Percentiles rank a stretch among this genome's conserved stretches.
Evolutionary conservation across 1,139 yeast species (phyloP).

Genomic region (Yamadazyma diospyri): DNA sequence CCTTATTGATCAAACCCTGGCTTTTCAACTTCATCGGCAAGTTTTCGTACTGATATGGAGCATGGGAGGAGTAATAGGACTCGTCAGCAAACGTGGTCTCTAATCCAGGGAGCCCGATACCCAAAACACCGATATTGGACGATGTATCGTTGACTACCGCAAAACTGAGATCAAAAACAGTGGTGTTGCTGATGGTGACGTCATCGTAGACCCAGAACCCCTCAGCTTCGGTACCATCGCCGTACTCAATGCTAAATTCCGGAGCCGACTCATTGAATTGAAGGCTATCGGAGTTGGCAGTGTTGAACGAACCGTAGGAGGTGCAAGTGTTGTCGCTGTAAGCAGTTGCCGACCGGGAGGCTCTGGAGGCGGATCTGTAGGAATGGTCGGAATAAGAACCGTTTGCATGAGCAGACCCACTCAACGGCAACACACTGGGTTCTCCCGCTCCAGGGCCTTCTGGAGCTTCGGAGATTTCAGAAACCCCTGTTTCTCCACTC

Average conservation of each 20-base stretch:
- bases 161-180: conserved; percentile 41
- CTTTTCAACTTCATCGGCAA: conserved; percentile 23
- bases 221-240: conserved; percentile 1
- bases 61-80: conserved; percentile 28
- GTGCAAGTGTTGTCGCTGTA: not conserved
- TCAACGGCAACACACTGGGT: too few species aligned
- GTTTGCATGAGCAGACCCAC: not conserved
- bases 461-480: not conserved
- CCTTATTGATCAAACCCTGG: conserved; percentile 22
- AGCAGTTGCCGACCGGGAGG: not conserved
- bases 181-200: conserved; percentile 41
- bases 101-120: conserved; percentile 49
- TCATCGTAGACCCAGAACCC: conserved; percentile 38
- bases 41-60: conserved; percentile 17
- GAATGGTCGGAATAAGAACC: not conserved
- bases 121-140: conserved; percentile 46
- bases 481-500: conserved; percentile 1
- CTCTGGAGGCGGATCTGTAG: not conserved
- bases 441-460: not conserved
- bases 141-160: conserved; percentile 47
- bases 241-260: conserved; percentile 36
- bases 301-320: conserved; percentile 1
- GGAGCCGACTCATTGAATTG: conserved; percentile 1
- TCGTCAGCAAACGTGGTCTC: too few species aligned
- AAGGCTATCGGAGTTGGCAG: conserved; percentile 1